These are phyloP conservation scores for Kwoniella sp. DNA, from an alignment of 768 basidiomycete genomes.

Conservation along the genomic window DNA sequence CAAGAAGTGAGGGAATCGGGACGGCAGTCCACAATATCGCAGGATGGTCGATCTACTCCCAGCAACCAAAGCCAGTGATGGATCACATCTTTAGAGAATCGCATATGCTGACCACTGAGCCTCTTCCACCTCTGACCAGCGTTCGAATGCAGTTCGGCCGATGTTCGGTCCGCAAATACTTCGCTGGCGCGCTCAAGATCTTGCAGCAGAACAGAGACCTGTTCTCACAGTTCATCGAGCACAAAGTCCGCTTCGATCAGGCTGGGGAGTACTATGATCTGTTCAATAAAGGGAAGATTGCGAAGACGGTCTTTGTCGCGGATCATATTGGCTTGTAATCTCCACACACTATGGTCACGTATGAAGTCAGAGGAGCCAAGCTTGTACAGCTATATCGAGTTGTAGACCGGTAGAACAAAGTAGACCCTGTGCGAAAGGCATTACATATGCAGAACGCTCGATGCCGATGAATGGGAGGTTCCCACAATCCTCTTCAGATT, in stretches of 20 bases:
- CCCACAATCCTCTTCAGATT: too few relatives aligned
- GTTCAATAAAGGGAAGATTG: constrained; percentile 51
- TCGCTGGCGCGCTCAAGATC: constrained; percentile 33
- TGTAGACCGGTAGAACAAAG: too few relatives aligned
- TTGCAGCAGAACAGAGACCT: constrained; percentile 35
- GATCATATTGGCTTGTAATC: constrained; percentile 1
- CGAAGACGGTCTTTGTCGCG: constrained; percentile 50
- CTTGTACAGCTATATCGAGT: background rate
- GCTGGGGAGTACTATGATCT: constrained; percentile 49
- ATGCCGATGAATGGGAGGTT: too few relatives aligned
- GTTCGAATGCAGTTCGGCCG: constrained; percentile 46
- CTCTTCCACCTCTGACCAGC: constrained; percentile 15
- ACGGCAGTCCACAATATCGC: background rate
- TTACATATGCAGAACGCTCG: too few relatives aligned
- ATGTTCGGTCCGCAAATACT: constrained; percentile 43
- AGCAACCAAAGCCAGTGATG: too few relatives aligned
- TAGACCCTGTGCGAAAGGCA: too few relatives aligned
- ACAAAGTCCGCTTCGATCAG: constrained; percentile 36
- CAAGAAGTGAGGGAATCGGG: constrained; percentile 47
- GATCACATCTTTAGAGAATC: background rate
- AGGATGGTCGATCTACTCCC: too few relatives aligned
- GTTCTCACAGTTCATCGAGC: constrained; percentile 41
- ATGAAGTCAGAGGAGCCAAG: too few relatives aligned
- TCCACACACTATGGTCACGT: too few relatives aligned
- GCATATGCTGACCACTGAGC: background rate